Evolutionary conservation across 1,284 basidiomycete genomes (phyloP).

Genomic region (Paramarasmius palmivorus): DNA sequence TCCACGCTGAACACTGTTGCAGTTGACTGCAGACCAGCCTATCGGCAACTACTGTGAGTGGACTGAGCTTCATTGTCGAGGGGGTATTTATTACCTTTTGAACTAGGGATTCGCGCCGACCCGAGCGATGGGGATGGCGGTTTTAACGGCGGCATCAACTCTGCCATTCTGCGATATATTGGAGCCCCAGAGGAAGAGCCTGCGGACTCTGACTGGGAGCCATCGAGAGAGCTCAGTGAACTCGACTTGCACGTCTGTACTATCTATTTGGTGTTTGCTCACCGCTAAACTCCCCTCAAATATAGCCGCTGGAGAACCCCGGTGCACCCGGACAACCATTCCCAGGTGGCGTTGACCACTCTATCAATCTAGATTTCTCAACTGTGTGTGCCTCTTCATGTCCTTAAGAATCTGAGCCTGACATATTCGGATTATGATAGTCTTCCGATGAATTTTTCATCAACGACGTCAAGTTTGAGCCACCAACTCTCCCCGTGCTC

Average conservation of each 20-base stretch:
- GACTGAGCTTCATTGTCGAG: background rate
- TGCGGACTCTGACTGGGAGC: conserved; percentile 32
- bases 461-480: background rate
- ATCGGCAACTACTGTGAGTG: conserved; percentile 30
- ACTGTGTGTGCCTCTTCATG: background rate
- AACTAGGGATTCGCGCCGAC: conserved; percentile 31
- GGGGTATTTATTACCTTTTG: background rate
- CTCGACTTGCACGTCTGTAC: background rate
- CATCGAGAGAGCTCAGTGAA: conserved; percentile 18
- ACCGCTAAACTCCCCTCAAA: background rate
- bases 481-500: no score
- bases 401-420: background rate
- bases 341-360: background rate
- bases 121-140: conserved; percentile 18
- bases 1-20: conserved; percentile 6
- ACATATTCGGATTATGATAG: background rate
- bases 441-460: background rate
- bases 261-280: background rate
- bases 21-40: conserved; percentile 33
- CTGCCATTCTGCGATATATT: conserved; percentile 37
- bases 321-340: background rate
- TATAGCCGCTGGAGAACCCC: background rate
- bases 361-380: background rate
- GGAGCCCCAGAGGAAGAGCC: conserved; percentile 32
- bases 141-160: conserved; percentile 25